phyloP scores from a whole-genome alignment of 148 eudicot species.

The Rhododendron williamsianum region DNA sequence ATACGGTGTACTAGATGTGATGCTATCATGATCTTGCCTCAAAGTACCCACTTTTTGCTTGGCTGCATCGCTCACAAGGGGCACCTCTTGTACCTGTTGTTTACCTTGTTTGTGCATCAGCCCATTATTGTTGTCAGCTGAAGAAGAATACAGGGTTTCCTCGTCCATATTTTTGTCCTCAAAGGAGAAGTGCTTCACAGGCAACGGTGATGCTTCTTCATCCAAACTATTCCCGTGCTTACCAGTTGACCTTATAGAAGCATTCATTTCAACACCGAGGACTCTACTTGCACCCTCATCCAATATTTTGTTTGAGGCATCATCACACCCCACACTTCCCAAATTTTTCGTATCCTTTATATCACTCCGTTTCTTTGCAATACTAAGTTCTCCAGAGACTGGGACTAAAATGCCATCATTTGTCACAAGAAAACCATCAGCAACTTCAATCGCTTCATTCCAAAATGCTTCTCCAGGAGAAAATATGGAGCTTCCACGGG shows the following conservation, averaged over 20 bases:
- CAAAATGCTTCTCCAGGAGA: constrained; percentile 97
- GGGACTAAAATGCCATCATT: constrained; percentile 21
- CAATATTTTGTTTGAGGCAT: constrained; percentile 16
- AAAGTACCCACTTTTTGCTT: constrained; percentile 18
- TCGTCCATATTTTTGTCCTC: constrained; percentile 16
- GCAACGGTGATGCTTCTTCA: constrained; percentile 72
- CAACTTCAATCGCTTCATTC: constrained; percentile 90
- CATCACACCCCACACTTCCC: constrained; percentile 20
- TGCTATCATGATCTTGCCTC: constrained; percentile 23
- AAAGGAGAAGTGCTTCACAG: constrained; percentile 72
- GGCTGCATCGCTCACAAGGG: constrained; percentile 14
- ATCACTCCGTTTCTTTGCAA: constrained; percentile 19
- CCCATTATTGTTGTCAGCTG: not conserved
- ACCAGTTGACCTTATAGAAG: constrained; percentile 25
- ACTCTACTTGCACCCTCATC: constrained; percentile 23
- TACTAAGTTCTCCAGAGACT: constrained; percentile 22
- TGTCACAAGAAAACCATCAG: constrained; percentile 58
- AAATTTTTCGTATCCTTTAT: constrained; percentile 19
- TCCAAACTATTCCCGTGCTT: constrained; percentile 32
- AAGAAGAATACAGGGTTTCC: not conserved
- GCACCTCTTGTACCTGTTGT: constrained; percentile 20
- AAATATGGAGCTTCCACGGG: constrained; percentile 64
- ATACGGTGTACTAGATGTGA: constrained; percentile 31
- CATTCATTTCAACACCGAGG: constrained; percentile 23
- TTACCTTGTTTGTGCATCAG: not conserved